Base-by-base conservation (phyloP, 2,329 filamentous ascomycete species). In the Clarireedia monteithiana region DNA sequence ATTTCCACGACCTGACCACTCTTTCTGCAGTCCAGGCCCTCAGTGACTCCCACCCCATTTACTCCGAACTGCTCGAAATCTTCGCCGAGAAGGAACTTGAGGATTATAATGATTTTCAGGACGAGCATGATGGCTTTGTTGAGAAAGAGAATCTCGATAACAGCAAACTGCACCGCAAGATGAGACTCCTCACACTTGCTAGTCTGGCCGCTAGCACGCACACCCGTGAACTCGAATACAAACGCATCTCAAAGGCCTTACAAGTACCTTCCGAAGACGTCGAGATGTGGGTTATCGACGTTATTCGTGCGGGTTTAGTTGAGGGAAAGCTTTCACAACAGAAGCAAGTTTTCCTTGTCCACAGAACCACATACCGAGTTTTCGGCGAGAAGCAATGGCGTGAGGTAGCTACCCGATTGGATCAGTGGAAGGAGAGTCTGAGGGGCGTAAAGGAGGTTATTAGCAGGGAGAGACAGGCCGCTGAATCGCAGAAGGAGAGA, bases 311-410 rank as follows among this genome's bases (percentile, higher is more conserved):
- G 48, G 91, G 91, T 36, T 84, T 99, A 39, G 89, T 99, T 52
- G 94, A 99, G 77, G 94, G 94, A 70, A 95, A 95, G 76, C 84
- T 99, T 64, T 94, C 88, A 58, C 94, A 99, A 77, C 82, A 92
- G 71, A 91, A 90, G 71, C 83, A 89, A 71, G 88, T 92, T 61
- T 97, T 99, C 80, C 80, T 96, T 53, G 90, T 99, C 60, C 94
- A 99, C 79, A 85, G 94, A 71, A 90, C 90, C 67, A 96, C 91
- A 59, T 96, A 97, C 81, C 86, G 94, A 60, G 91, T 96, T 54
- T 99, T 99, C 69, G 90, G 90, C 65, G 90, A 96, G 77, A 95
- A 95, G 80, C 94, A 99, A 77, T 99, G 95, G 91, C 84, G 88
- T 65, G 92, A 99, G 77, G 86, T 99, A 53, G 88, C 90, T 59